phyloP scores from a whole-genome alignment of 257 asterid genomes.

The Capsicum chinense region DNA sequence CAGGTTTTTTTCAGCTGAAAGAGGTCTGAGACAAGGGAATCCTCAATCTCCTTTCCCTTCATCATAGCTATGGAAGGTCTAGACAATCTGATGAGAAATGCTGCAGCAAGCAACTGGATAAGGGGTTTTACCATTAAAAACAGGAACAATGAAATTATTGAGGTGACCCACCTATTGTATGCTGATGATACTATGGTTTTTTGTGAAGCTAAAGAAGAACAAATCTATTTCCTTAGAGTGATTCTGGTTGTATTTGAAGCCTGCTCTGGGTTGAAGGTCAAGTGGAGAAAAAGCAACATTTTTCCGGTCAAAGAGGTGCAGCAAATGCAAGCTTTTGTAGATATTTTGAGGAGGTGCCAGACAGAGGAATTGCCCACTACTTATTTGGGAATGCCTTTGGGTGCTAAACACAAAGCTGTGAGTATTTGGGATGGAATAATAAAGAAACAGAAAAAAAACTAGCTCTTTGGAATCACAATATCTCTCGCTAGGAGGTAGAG shows the following conservation, averaged over 20 bases:
- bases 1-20: too few species aligned
- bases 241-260: background rate
- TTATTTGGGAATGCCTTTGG: background rate
- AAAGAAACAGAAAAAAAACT: background rate
- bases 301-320: background rate
- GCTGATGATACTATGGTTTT: background rate
- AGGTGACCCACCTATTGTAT: background rate
- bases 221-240: background rate
- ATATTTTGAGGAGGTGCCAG: background rate
- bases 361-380: background rate
- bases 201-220: background rate
- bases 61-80: background rate
- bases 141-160: background rate
- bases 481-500: background rate
- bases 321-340: background rate
- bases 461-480: background rate
- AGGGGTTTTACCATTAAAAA: background rate
- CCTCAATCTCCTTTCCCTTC: too few species aligned
- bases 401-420: background rate
- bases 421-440: background rate
- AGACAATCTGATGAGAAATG: background rate
- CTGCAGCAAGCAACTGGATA: background rate
- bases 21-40: too few species aligned
- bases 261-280: background rate
- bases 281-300: background rate